Conservation (phyloP, 2,329 filamentous ascomycete species). For the Massarina eburnea region DNA sequence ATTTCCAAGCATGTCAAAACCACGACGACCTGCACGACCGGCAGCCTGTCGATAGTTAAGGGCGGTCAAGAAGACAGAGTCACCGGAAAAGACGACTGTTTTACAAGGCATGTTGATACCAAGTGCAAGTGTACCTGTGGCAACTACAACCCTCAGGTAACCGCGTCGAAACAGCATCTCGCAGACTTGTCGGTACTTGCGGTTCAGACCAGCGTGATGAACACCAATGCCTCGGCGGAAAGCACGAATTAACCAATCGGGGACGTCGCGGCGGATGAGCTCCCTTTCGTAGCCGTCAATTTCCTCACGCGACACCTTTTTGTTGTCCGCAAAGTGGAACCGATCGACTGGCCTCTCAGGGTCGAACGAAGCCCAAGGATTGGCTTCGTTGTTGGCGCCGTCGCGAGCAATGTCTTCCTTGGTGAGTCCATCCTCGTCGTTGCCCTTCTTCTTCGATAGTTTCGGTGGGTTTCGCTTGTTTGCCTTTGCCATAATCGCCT, state of each 20-base stretch:
- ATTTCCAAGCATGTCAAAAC: constrained; percentile 79
- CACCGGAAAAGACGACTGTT: constrained; percentile 75
- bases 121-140: constrained; percentile 73
- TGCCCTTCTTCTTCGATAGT: constrained; percentile 48
- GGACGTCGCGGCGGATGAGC: constrained; percentile 55
- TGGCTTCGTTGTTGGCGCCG: constrained; percentile 56
- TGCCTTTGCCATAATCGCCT: constrained; percentile 49
- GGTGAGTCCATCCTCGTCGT: constrained; percentile 52
- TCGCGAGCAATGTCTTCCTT: constrained; percentile 62
- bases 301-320: constrained; percentile 60
- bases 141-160: constrained; percentile 69
- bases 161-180: constrained; percentile 75
- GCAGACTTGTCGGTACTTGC: constrained; percentile 71
- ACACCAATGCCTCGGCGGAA: constrained; percentile 71
- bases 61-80: constrained; percentile 71
- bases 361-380: constrained; percentile 65
- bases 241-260: constrained; percentile 59
- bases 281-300: constrained; percentile 57
- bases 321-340: constrained; percentile 68
- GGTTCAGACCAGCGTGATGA: constrained; percentile 79
- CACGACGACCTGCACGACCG: constrained; percentile 76
- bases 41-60: constrained; percentile 77
- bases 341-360: constrained; percentile 63
- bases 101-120: constrained; percentile 76
- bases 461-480: constrained; percentile 31